These are phyloP conservation scores for Mallotus nudiflorus DNA, from an alignment of 345 rosid species.

Conservation along the genomic window DNA sequence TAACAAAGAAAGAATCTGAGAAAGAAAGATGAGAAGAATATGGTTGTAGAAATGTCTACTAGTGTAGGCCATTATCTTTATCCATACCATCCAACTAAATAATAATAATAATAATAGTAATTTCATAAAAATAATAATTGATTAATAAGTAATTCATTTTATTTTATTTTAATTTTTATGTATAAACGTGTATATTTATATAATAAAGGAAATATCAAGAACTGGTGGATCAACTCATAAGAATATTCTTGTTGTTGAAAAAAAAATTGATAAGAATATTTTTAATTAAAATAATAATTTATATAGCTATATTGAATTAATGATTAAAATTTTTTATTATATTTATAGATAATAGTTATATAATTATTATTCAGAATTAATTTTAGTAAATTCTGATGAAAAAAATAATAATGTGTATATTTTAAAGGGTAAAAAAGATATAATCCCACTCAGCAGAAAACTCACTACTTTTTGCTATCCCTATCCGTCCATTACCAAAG, in stretches of 20 bases:
- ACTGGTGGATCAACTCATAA: no score
- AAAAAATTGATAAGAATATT: no score
- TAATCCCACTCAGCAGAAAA: constrained; percentile 19
- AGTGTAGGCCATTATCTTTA: constrained; percentile 46
- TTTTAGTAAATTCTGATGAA: background rate
- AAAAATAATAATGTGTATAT: no score
- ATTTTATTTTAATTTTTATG: no score
- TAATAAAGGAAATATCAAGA: no score
- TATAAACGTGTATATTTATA: no score
- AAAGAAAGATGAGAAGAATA: constrained; percentile 46
- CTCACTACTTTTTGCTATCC: constrained; percentile 25
- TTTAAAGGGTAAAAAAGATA: constrained; percentile 29
- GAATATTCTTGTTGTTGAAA: no score
- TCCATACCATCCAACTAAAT: constrained; percentile 28
- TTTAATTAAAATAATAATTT: no score
- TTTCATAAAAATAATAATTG: background rate
- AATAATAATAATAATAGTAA: background rate
- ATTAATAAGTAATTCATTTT: no score
- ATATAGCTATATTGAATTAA: no score
- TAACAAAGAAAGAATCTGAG: constrained; percentile 38
- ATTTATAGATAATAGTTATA: no score
- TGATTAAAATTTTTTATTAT: no score
- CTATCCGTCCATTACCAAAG: constrained; percentile 31
- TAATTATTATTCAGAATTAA: background rate
- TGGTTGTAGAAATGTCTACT: constrained; percentile 55